Percentiles rank a stretch among this genome's conserved stretches.
Conservation (phyloP, 1,139 yeast species). For the Candida freyschussii region DNA sequence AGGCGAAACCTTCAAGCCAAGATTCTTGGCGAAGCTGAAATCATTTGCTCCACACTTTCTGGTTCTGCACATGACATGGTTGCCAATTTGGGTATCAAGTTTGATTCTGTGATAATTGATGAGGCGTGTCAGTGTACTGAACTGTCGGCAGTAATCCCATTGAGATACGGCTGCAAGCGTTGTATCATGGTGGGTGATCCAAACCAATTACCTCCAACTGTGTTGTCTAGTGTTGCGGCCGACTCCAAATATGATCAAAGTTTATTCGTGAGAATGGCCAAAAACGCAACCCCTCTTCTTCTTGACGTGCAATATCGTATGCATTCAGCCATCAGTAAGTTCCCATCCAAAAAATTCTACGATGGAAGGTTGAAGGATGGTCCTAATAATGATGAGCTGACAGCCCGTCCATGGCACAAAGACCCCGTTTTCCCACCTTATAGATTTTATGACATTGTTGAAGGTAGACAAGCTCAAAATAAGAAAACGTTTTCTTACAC, state of each 20-base stretch:
- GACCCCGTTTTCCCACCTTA: slow-evolving; percentile 60
- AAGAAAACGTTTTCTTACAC: slow-evolving; percentile 61
- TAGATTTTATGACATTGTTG: slow-evolving; percentile 66
- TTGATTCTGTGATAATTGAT: slow-evolving; percentile 93
- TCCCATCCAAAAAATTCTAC: slow-evolving; percentile 86
- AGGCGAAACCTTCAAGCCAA: slow-evolving; percentile 70
- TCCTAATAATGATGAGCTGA: slow-evolving; percentile 53
- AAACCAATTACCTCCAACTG: slow-evolving; percentile 97
- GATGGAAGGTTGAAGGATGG: slow-evolving; percentile 72
- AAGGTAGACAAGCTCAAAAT: slow-evolving; percentile 62
- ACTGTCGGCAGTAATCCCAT: slow-evolving; percentile 83
- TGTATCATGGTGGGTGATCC: slow-evolving; percentile 99
- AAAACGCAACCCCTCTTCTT: slow-evolving; percentile 55
- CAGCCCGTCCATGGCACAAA: slow-evolving; percentile 73
- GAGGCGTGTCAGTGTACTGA: slow-evolving; percentile 99
- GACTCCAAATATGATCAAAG: slow-evolving; percentile 81
- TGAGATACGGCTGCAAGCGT: slow-evolving; percentile 83
- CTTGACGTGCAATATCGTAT: slow-evolving; percentile 96
- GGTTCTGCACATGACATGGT: slow-evolving; percentile 93
- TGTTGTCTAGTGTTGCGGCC: slow-evolving; percentile 86
- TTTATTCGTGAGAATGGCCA: slow-evolving; percentile 90
- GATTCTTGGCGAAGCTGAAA: slow-evolving; percentile 71
- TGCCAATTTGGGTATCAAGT: slow-evolving; percentile 65
- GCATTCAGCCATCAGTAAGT: slow-evolving; percentile 87
- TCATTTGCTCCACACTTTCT: slow-evolving; percentile 88